phyloP scores from a whole-genome alignment of 768 basidiomycete genomes.

The Leccinum sublutescens region DNA sequence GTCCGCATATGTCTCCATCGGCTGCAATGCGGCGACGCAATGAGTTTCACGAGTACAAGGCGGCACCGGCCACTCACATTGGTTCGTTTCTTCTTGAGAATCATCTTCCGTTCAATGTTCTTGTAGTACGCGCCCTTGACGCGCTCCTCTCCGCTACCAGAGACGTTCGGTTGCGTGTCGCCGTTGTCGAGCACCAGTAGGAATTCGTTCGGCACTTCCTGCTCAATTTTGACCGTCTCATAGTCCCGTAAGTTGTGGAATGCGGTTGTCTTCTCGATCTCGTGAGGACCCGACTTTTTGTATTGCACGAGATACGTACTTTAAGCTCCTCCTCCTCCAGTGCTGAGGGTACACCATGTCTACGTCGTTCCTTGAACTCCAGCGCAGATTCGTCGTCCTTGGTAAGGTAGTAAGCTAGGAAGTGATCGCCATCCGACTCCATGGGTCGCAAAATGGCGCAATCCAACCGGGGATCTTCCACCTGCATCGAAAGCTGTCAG shows the following conservation, averaged over 20 bases:
- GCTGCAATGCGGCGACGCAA: slow-evolving; percentile 36
- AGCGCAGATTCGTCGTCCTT: slow-evolving; percentile 69
- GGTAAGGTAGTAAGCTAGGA: slow-evolving; percentile 82
- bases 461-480: slow-evolving; percentile 76
- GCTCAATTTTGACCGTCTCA: slow-evolving; percentile 83
- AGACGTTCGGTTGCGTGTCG: slow-evolving; percentile 35
- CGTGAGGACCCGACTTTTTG: neutral
- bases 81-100: slow-evolving; percentile 78
- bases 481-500: slow-evolving; percentile 36
- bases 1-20: slow-evolving; percentile 69
- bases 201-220: slow-evolving; percentile 84
- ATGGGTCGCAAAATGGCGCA: slow-evolving; percentile 85
- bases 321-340: slow-evolving; percentile 54
- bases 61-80: slow-evolving; percentile 50
- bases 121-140: slow-evolving; percentile 83
- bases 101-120: slow-evolving; percentile 86
- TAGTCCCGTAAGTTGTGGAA: slow-evolving; percentile 84
- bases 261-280: slow-evolving; percentile 49
- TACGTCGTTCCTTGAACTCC: slow-evolving; percentile 60
- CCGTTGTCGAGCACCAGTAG: slow-evolving; percentile 72
- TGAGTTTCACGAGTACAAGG: slow-evolving; percentile 2
- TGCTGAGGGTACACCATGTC: slow-evolving; percentile 41
- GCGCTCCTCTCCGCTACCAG: slow-evolving; percentile 39
- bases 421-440: slow-evolving; percentile 86
- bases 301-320: slow-evolving; percentile 34